Base-by-base conservation (phyloP, 768 basidiomycete species). In the Zangia roseola region DNA sequence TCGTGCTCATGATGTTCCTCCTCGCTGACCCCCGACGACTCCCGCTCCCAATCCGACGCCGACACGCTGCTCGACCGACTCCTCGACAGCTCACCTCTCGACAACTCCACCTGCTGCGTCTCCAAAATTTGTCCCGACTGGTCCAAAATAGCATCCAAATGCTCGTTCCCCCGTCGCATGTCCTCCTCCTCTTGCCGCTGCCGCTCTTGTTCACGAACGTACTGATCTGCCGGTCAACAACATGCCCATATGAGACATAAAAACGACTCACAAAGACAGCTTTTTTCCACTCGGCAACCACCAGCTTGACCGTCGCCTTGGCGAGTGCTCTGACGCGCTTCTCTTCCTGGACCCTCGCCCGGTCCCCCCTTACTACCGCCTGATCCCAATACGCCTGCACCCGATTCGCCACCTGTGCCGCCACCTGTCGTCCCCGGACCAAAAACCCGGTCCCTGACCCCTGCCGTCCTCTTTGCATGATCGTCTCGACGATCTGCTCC, bases 81-180 rank as follows among this genome's bases (percentile, higher is more conserved):
- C 21, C 74, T 60, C 25, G 69, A 71, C n/a, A 68, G 45, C 41
- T 76, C 79, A 8, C 74, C 76, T 42, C 77, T 74, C 1, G 72
- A 71, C 38, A 93, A 69, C 57, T 89, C 88, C 1, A 78, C 75
- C 39, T 88, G 84, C 60, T 95, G 94, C 2, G 90, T 87, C 59
- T 88, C 86, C 51, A 97, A 71, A 48, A 95, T 82, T 40, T 87
- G 84, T 0, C 89, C 89, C 30, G 91, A 94, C 59, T 94, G 88
- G 67, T 92, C 82, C 39, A 97, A 74, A 54, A 97, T 91, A 5
- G 87, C 90, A 64, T 94, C 89, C 19, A 97, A 76, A 68, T 97
- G 94, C 54, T 86, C 83, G 52, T 86, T 86, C 0, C 94, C 91
- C 6, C 84, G 75, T 26, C 81, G 77, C 54, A 83, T 76, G 65